These are phyloP conservation scores for Clathrospora elynae DNA, from an alignment of 2,329 filamentous ascomycete species.

Conservation along the genomic window DNA sequence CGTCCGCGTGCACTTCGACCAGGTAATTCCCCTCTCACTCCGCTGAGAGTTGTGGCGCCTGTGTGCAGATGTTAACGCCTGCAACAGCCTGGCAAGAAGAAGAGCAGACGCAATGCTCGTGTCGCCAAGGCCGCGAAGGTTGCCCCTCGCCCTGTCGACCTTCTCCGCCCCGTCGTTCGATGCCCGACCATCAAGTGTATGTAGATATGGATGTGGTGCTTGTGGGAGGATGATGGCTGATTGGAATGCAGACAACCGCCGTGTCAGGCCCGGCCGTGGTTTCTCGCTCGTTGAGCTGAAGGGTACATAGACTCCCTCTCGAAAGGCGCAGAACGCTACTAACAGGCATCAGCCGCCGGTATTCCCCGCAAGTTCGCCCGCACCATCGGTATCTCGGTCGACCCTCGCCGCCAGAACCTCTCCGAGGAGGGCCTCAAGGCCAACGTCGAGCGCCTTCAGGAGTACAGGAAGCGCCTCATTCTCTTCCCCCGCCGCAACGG, in stretches of 20 bases:
- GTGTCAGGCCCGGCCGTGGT: conserved; percentile 92
- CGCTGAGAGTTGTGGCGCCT: conserved; percentile 60
- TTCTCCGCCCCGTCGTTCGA: conserved; percentile 92
- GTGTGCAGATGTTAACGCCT: conserved; percentile 45
- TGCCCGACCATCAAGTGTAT: conserved; percentile 90
- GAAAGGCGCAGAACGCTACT: conserved; percentile 9
- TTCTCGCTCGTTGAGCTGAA: conserved; percentile 98
- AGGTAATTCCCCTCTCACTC: conserved; percentile 73
- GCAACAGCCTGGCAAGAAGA: conserved; percentile 89
- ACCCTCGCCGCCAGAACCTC: conserved; percentile 94
- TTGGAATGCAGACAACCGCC: conserved; percentile 78
- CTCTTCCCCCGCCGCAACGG: conserved; percentile 96
- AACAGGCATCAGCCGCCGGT: conserved; percentile 75
- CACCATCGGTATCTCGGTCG: conserved; percentile 97
- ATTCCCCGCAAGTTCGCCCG: conserved; percentile 92
- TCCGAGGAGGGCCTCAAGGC: conserved; percentile 90
- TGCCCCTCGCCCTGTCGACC: conserved; percentile 96
- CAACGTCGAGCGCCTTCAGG: conserved; percentile 98
- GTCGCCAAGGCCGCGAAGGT: conserved; percentile 92
- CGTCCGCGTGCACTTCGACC: conserved; percentile 99
- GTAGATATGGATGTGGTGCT: conserved; percentile 13
- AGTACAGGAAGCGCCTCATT: conserved; percentile 94
- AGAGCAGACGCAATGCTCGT: conserved; percentile 86
- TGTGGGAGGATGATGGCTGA: conserved; percentile 19
- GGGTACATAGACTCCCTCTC: conserved; percentile 63